Conservation (phyloP, 2,329 filamentous ascomycete genomes). For the Clarireedia homoeocarpa region DNA sequence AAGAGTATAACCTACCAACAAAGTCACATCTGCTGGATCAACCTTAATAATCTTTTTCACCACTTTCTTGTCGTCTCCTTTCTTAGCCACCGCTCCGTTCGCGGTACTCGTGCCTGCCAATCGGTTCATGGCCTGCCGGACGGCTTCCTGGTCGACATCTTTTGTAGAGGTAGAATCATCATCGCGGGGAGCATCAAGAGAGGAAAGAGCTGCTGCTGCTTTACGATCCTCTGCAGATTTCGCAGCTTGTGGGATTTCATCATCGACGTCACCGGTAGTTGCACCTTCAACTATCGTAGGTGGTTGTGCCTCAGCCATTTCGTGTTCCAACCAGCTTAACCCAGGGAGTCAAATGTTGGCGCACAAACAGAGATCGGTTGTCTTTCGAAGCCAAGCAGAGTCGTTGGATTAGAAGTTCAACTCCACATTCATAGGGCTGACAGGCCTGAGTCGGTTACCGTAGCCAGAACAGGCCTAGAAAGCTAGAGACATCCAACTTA, state of each 20-base stretch:
- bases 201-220: constrained; percentile 64
- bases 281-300: constrained; percentile 51
- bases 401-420: background rate
- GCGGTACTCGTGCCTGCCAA: constrained; percentile 36
- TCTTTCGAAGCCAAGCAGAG: background rate
- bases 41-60: constrained; percentile 60
- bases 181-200: constrained; percentile 48
- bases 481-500: background rate
- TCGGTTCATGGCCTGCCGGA: constrained; percentile 63
- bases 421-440: constrained; percentile 6
- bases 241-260: constrained; percentile 42
- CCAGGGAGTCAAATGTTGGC: background rate
- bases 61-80: constrained; percentile 42
- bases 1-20: constrained; percentile 47
- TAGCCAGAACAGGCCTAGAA: background rate
- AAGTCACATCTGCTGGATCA: constrained; percentile 59
- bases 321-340: constrained; percentile 6
- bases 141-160: constrained; percentile 59
- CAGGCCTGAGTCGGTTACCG: background rate
- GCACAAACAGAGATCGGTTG: background rate
- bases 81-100: constrained; percentile 31
- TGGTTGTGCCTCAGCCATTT: constrained; percentile 58
- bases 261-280: constrained; percentile 49
- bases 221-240: constrained; percentile 72
- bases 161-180: constrained; percentile 38